Base-by-base conservation (phyloP, 371 early-diverging fungal species). In the Syncephalis plumigaleata region DNA sequence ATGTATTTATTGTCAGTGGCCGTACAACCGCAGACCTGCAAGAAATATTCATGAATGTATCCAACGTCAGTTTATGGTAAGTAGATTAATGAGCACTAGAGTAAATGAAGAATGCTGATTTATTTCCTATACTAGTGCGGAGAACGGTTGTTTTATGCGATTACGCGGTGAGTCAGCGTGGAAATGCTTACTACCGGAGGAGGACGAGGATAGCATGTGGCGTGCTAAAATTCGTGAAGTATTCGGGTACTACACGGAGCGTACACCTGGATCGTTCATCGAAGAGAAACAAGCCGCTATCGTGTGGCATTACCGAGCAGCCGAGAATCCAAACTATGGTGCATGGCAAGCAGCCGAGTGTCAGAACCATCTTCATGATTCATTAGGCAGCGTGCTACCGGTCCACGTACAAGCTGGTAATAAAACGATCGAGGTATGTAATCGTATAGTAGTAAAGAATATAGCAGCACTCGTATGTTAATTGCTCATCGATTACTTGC, bases 311-410 rank as follows among this genome's bases (percentile, higher is more conserved):
- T 31, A 31, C 11, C 31, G 31, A 31, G 31, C 31, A 7, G 31
- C 31, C 4, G 31, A 31, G 31, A 66, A 73, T 51, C 67, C 67
- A 7, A 64, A 58, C 43, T 84, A 71, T 54, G 75, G 77, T 22
- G 60, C 75, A 42, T 89, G 90, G 86, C 87, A 87, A 59, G 84
- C 87, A 21, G 79, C 83, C 42, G 89, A 90, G 57, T 88, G 87
- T 57, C 81, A 83, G 58, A 89, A 86, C 58, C 89, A 91, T 54
- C 73, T 93, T 39, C 83, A 82, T 47, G 77, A 84, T 46, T 67
- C 85, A 1, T 69, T 91, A 2, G 75, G 84, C 36, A 78, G 83
- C 37, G 87, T 83, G 60, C 75, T 81, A 43, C 84, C 89, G 7
- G 83, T 94, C 8, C 91, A 91, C 57, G 76, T 87, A 13, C 61